phyloP scores from a whole-genome alignment of 352 stramenopile species.

The Phytophthora ohioensis region DNA sequence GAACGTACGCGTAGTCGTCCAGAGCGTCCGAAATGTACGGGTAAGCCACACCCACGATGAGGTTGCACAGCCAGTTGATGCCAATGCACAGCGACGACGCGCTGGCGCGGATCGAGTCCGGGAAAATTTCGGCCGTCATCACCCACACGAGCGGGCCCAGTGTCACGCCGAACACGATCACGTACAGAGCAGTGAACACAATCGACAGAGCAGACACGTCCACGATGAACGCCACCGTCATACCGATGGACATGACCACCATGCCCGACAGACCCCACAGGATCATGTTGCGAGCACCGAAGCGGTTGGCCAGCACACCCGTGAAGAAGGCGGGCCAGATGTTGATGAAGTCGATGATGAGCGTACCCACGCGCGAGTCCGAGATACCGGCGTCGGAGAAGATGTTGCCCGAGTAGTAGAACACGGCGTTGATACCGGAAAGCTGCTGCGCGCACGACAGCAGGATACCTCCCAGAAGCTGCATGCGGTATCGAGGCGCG shows the following conservation, averaged over 20 bases:
- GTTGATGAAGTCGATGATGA: slow-evolving; percentile 38
- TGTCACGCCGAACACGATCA: slow-evolving; percentile 21
- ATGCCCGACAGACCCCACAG: slow-evolving; percentile 46
- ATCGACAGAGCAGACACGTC: slow-evolving; percentile 28
- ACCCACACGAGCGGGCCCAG: slow-evolving; percentile 27
- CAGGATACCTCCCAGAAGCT: slow-evolving; percentile 60
- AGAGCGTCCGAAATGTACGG: slow-evolving; percentile 58
- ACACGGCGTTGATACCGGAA: slow-evolving; percentile 23
- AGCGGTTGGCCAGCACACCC: slow-evolving; percentile 38
- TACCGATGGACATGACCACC: slow-evolving; percentile 47
- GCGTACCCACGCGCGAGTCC: slow-evolving; percentile 31
- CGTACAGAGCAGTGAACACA: slow-evolving; percentile 26
- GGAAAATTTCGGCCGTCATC: slow-evolving; percentile 31
- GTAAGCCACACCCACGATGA: slow-evolving; percentile 58
- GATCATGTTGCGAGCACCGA: slow-evolving; percentile 62
- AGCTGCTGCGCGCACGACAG: slow-evolving; percentile 36
- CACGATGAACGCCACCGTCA: slow-evolving; percentile 32
- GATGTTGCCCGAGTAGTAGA: slow-evolving; percentile 26
- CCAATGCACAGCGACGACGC: slow-evolving; percentile 43
- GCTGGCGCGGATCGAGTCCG: slow-evolving; percentile 27
- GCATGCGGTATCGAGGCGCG: slow-evolving; percentile 36
- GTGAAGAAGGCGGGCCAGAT: slow-evolving; percentile 36
- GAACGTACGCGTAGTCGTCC: slow-evolving; percentile 21
- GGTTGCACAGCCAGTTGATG: slow-evolving; percentile 60
- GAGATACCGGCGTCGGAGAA: slow-evolving; percentile 34